A percentile compares a stretch with the other conserved stretches of the same genome.
Conservation (phyloP, 1,139 yeast genomes). For the Candida sp. region DNA sequence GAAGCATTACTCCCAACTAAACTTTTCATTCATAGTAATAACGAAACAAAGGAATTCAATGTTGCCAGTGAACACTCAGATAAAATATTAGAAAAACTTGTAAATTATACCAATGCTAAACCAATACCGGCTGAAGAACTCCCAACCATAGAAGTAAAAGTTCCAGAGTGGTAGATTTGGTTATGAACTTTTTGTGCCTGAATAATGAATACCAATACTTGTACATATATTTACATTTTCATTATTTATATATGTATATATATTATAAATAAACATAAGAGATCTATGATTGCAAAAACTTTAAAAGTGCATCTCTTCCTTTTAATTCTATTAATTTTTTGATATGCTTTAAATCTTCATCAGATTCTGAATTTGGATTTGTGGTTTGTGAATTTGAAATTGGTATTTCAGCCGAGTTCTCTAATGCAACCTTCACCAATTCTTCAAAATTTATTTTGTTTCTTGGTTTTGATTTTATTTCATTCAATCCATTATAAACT, state of each 20-base stretch:
- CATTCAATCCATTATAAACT: slow-evolving; percentile 21
- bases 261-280: neutral
- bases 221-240: slow-evolving; percentile 5
- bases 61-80: slow-evolving; percentile 24
- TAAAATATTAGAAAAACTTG: slow-evolving; percentile 28
- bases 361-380: neutral
- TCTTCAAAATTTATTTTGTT: slow-evolving; percentile 22
- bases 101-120: slow-evolving; percentile 27
- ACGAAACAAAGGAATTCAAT: slow-evolving; percentile 23
- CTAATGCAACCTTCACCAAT: slow-evolving; percentile 21
- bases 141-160: slow-evolving; percentile 8
- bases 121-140: slow-evolving; percentile 26
- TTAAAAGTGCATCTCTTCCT: slow-evolving; percentile 64
- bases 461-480: slow-evolving; percentile 12
- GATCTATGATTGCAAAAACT: slow-evolving; percentile 41
- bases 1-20: slow-evolving; percentile 48
- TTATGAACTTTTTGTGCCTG: too few relatives aligned
- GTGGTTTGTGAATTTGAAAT: neutral
- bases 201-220: neutral
- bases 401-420: slow-evolving; percentile 11
- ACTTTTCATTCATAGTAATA: slow-evolving; percentile 24
- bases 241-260: neutral
- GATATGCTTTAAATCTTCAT: slow-evolving; percentile 50
- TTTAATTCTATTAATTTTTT: slow-evolving; percentile 61
- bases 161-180: neutral